Evolutionary conservation across 306 rosid species (phyloP), one percentile per base, ranked within the genome.

Genomic region (Glycine tomentella): DNA sequence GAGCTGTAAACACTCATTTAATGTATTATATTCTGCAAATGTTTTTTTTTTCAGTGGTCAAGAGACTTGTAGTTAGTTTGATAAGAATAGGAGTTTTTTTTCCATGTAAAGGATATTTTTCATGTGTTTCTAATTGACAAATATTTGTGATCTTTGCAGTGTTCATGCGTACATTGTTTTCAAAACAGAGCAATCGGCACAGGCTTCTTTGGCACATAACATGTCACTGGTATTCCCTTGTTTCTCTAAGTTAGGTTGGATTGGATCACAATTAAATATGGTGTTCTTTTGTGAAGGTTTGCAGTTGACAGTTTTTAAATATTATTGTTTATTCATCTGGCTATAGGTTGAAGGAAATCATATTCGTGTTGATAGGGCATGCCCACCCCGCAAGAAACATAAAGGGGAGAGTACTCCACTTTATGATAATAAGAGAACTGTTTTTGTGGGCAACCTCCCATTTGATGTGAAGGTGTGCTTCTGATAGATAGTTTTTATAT

Each of bases 361-460:
- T 79, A 89, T 93, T 33, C 98, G 98, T 67, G 98, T 95, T 77
- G 99, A 95, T 78, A 77, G 94, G 87, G 99, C 99, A 53, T 95
- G 98, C 90, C 99, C 99, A 2, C 99, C 99, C 59, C 94, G 98
- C 75, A 95, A 95, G 90, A 95, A 90, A 85, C 87, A 59, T 77
- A 95, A 93, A 75, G 92, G 94, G 73, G 99, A 92, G 61, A 90
- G 36, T 58, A 57, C 79, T 66, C 44, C 86, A 12, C 89, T 85
- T 71, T 95, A 91, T 81, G 98, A 95, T 85, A 90, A 80, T 82
- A 91, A 75, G 82, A 93, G 96, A 88, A 95, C 99, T 72, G 91
- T 95, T 77, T 93, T 95, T 81, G 96, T 95, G 72, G 99, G 99
- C 38, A 95, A 91, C 91, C 97, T 95, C 20, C 98, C 99, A 45